These are phyloP conservation scores for Tuber magnatum DNA, from an alignment of 495 filamentous ascomycete genomes.

Conservation along the genomic window DNA sequence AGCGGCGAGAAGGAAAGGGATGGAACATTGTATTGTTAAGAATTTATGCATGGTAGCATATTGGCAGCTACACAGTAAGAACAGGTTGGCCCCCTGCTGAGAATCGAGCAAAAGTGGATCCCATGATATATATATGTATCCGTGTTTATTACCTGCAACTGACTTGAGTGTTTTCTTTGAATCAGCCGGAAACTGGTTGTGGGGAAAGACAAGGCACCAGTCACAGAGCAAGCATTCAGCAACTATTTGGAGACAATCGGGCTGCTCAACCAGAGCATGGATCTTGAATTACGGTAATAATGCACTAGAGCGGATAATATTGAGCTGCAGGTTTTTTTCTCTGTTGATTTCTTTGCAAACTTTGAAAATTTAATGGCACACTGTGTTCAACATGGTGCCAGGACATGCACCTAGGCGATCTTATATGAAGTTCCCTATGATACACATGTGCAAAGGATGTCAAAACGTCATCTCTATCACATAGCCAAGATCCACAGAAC, in stretches of 20 bases:
- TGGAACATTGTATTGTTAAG: conserved; percentile 76
- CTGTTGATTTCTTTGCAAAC: not conserved
- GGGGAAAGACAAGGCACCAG: conserved; percentile 1
- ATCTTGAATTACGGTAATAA: conserved; percentile 29
- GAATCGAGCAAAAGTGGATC: not conserved
- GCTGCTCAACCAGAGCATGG: conserved; percentile 38
- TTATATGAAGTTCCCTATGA: not conserved
- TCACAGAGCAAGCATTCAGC: conserved; percentile 15
- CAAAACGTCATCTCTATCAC: not conserved
- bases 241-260: conserved; percentile 31
- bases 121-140: not conserved
- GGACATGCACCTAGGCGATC: not conserved
- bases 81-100: conserved; percentile 18
- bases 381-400: not conserved
- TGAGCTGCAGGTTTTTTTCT: not conserved
- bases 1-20: conserved; percentile 57
- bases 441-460: not conserved
- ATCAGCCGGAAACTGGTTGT: conserved; percentile 14
- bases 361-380: not conserved
- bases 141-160: not conserved
- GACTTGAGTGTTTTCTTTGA: not conserved
- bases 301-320: not conserved
- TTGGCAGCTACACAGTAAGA: conserved; percentile 48
- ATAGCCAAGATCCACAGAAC: not conserved
- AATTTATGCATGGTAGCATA: conserved; percentile 60